Percentiles rank a stretch among this genome's conserved stretches.
Conservation (phyloP, 768 basidiomycete species). For the Leccinum ochraceum region DNA sequence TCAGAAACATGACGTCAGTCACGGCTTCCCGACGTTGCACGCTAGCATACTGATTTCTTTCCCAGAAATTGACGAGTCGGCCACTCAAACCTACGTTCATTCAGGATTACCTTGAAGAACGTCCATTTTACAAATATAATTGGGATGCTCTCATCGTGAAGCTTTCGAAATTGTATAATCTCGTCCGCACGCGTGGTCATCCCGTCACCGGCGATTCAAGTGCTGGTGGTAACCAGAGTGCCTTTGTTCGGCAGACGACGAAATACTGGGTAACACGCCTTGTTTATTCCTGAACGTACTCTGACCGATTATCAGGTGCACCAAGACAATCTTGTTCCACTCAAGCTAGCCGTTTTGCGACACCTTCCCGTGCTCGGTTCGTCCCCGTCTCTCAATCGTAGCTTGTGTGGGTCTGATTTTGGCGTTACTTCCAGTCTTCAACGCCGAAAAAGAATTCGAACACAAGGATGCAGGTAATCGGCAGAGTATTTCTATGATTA, state of each 20-base stretch:
- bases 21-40: background rate
- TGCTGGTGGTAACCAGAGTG: constrained; percentile 94
- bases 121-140: constrained; percentile 96
- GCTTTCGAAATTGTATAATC: constrained; percentile 90
- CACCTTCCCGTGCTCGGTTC: constrained; percentile 92
- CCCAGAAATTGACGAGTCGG: constrained; percentile 88
- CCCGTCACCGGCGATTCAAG: constrained; percentile 92
- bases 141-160: constrained; percentile 97
- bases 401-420: constrained; percentile 5
- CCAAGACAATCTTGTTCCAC: constrained; percentile 89
- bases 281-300: background rate
- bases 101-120: constrained; percentile 88
- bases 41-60: constrained; percentile 11
- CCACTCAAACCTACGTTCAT: constrained; percentile 86
- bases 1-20: constrained; percentile 89
- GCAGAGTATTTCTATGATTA: background rate
- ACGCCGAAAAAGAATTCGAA: constrained; percentile 91
- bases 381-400: constrained; percentile 19
- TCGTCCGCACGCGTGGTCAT: constrained; percentile 93
- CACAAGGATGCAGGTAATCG: constrained; percentile 70
- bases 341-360: constrained; percentile 90
- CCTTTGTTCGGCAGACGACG: constrained; percentile 97
- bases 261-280: constrained; percentile 90
- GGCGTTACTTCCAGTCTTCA: constrained; percentile 66
- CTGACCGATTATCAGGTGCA: constrained; percentile 54